Conservation (phyloP, 768 basidiomycete genomes). For the Cubamyces lactineus region DNA sequence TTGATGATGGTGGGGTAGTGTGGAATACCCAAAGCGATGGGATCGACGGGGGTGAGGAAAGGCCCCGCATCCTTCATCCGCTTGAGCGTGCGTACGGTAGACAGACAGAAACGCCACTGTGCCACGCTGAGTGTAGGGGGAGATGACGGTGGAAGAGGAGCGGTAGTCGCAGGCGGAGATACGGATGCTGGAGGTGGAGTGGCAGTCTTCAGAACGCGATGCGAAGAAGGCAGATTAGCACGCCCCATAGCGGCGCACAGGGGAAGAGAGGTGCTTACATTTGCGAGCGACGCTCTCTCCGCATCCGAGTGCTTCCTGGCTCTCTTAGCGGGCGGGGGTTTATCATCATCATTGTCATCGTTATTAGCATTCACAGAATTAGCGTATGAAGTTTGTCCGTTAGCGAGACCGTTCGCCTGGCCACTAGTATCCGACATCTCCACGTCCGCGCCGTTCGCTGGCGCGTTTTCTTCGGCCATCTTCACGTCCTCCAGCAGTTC, state of each 20-base stretch:
- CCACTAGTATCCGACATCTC: slow-evolving; percentile 33
- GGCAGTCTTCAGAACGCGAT: slow-evolving; percentile 58
- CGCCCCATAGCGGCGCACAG: slow-evolving; percentile 53
- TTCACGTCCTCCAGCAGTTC: slow-evolving; percentile 56
- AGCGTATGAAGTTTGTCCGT: slow-evolving; percentile 36
- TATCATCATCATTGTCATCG: slow-evolving; percentile 55
- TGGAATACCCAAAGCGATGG: slow-evolving; percentile 79
- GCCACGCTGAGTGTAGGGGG: slow-evolving; percentile 56
- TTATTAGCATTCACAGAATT: slow-evolving; percentile 36
- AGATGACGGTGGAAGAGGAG: slow-evolving; percentile 23
- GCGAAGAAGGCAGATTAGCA: slow-evolving; percentile 48
- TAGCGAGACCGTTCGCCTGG: slow-evolving; percentile 31
- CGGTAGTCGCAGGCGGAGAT: slow-evolving; percentile 28
- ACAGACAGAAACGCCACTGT: slow-evolving; percentile 81
- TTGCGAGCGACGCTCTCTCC: slow-evolving; percentile 70
- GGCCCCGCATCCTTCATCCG: slow-evolving; percentile 82
- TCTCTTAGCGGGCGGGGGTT: slow-evolving; percentile 83
- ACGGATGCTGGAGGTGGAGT: slow-evolving; percentile 72
- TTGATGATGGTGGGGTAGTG: slow-evolving; percentile 89
- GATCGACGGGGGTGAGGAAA: slow-evolving; percentile 89
- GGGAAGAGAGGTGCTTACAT: slow-evolving; percentile 60
- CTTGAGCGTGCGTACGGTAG: slow-evolving; percentile 80
- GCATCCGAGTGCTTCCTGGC: slow-evolving; percentile 76
- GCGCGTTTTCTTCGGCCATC: slow-evolving; percentile 50
- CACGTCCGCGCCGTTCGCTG: slow-evolving; percentile 22